These are phyloP conservation scores for Gaeumannomyces sp. DNA, from an alignment of 2,329 filamentous ascomycete genomes.

Conservation along the genomic window DNA sequence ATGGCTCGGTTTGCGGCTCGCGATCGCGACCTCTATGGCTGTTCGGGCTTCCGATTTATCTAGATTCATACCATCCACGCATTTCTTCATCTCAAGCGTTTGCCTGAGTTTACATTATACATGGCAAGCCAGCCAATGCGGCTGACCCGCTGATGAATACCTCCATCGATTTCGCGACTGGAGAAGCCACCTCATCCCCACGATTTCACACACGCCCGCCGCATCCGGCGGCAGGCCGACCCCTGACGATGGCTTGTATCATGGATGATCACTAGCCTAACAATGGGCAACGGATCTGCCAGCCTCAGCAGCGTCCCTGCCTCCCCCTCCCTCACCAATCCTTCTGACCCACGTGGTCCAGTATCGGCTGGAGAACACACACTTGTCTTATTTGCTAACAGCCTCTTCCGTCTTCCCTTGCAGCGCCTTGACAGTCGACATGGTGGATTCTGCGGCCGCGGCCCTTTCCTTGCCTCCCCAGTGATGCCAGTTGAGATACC, in stretches of 20 bases:
- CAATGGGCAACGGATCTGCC: background rate
- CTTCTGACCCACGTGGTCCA: too few species aligned
- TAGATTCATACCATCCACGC: background rate
- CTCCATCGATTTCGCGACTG: background rate
- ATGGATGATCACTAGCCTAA: background rate
- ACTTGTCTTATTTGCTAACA: constrained; percentile 30
- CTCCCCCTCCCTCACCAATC: background rate
- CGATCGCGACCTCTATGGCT: background rate
- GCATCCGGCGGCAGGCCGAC: background rate
- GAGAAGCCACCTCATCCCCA: too few species aligned
- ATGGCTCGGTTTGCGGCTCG: background rate
- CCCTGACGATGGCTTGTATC: background rate
- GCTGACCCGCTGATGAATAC: background rate
- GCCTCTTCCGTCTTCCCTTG: constrained; percentile 25
- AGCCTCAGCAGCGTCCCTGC: background rate
- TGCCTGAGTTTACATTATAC: background rate
- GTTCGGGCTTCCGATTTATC: background rate
- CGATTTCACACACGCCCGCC: background rate
- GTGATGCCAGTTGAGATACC: constrained; percentile 58
- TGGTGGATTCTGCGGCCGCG: constrained; percentile 35
- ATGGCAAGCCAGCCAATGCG: background rate
- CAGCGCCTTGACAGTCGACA: constrained; percentile 29
- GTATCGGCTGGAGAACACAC: background rate
- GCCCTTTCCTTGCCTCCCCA: constrained; percentile 53
- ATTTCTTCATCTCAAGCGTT: background rate